phyloP scores from a whole-genome alignment of 2,329 filamentous ascomycete genomes.

The Ascochyta koolunga region DNA sequence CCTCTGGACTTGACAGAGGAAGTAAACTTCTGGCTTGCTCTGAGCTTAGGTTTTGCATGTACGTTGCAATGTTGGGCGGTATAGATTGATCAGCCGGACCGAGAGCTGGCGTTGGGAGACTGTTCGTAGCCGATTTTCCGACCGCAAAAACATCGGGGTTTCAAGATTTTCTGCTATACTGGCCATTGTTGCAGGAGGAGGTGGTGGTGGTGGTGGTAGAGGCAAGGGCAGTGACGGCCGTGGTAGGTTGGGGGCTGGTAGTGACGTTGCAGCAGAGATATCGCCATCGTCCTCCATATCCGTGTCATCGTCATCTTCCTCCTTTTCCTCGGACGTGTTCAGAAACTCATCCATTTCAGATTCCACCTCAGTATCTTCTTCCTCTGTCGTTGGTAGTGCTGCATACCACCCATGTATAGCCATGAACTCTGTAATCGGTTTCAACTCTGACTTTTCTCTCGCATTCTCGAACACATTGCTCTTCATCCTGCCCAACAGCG shows the following conservation, averaged over 20 bases:
- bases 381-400: neutral
- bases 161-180: neutral
- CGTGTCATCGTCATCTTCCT: conserved; percentile 5
- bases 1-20: conserved; percentile 9
- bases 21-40: conserved; percentile 16
- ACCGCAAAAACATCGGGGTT: too few species aligned
- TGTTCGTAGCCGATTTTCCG: too few species aligned
- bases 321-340: neutral
- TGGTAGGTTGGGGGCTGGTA: neutral
- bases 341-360: neutral
- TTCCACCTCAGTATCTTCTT: neutral
- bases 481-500: conserved; percentile 27
- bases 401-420: neutral
- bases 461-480: conserved; percentile 28
- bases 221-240: conserved; percentile 1
- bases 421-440: neutral
- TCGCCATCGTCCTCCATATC: conserved; percentile 1
- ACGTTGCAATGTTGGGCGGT: conserved; percentile 10
- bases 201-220: neutral
- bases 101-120: neutral
- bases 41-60: conserved; percentile 16
- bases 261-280: neutral
- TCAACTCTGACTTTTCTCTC: neutral
- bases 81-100: neutral
- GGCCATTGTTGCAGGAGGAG: neutral